Percentiles rank a stretch among this genome's conserved stretches.
These are phyloP conservation scores for Blastocystis sp. DNA, from an alignment of 352 stramenopile genomes.

Conservation along the genomic window DNA sequence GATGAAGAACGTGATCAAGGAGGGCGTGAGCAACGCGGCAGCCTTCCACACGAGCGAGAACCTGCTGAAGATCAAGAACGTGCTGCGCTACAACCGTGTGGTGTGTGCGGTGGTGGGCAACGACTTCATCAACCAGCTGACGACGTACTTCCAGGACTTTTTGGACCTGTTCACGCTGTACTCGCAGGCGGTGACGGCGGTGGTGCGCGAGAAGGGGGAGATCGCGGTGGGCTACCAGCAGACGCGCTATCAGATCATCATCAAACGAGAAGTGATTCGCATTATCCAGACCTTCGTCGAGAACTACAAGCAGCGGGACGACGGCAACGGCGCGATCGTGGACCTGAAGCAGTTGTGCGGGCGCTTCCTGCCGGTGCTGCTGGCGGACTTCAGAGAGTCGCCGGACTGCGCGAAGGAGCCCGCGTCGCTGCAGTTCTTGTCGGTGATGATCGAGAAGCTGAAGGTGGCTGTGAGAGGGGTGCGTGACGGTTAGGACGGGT, in stretches of 20 bases:
- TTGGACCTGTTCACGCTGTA: constrained; percentile 98
- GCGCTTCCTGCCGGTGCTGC: constrained; percentile 92
- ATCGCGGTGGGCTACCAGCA: constrained; percentile 81
- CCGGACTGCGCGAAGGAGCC: constrained; percentile 81
- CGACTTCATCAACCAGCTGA: constrained; percentile 91
- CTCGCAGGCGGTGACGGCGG: constrained; percentile 81
- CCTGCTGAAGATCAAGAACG: constrained; percentile 93
- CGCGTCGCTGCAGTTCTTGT: constrained; percentile 92
- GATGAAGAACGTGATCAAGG: constrained; percentile 42
- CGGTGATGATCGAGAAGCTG: constrained; percentile 93
- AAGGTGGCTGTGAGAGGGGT: constrained; percentile 82
- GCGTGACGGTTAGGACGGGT: constrained; percentile 79
- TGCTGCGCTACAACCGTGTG: constrained; percentile 94
- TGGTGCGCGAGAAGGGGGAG: constrained; percentile 68
- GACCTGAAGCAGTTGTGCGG: constrained; percentile 82
- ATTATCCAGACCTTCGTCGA: constrained; percentile 95
- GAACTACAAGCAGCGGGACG: constrained; percentile 78
- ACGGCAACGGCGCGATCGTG: constrained; percentile 78
- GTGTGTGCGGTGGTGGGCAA: constrained; percentile 91
- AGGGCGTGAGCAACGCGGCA: constrained; percentile 80
- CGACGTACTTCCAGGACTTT: constrained; percentile 96
- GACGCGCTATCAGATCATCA: constrained; percentile 84
- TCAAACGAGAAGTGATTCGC: constrained; percentile 94
- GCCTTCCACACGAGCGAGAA: constrained; percentile 81
- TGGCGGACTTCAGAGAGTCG: constrained; percentile 80